Percentiles rank a stretch among this genome's conserved stretches.
These are phyloP conservation scores for Babesia bigemina DNA, from an alignment of 169 alveolate species.

Conservation along the genomic window DNA sequence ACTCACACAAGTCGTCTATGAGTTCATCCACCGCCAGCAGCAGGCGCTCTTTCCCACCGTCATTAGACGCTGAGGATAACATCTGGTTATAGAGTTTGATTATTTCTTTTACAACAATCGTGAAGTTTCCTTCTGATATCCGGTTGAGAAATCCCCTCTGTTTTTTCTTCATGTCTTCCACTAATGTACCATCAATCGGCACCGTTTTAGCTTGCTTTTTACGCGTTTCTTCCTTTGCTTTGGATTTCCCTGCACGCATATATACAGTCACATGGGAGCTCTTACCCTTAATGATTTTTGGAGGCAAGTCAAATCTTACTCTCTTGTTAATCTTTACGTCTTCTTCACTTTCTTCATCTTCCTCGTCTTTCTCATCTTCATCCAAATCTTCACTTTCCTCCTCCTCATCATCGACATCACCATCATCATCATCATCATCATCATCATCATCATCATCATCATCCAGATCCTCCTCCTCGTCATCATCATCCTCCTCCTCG, in stretches of 20 bases:
- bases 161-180: constrained; percentile 20
- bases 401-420: constrained; percentile 17
- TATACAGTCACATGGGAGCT: not conserved
- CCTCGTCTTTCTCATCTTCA: constrained; percentile 10
- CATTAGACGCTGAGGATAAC: constrained; percentile 7
- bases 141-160: constrained; percentile 56
- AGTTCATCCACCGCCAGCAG: constrained; percentile 6
- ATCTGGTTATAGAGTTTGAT: constrained; percentile 33
- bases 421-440: constrained; percentile 6
- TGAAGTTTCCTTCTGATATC: constrained; percentile 64
- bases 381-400: not conserved
- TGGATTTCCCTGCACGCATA: not conserved
- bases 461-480: not conserved
- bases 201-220: not conserved
- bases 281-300: not conserved
- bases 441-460: constrained; percentile 24
- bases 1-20: constrained; percentile 32
- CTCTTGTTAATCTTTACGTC: not conserved
- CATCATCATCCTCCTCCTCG: constrained; percentile 26
- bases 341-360: not conserved
- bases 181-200: not conserved
- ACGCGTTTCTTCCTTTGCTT: not conserved
- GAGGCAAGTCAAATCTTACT: constrained; percentile 3
- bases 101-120: constrained; percentile 33
- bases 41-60: not conserved